Percentiles rank a stretch among this genome's conserved stretches.
Conservation (phyloP, 768 basidiomycete species). For the Amanita fuliginea region DNA sequence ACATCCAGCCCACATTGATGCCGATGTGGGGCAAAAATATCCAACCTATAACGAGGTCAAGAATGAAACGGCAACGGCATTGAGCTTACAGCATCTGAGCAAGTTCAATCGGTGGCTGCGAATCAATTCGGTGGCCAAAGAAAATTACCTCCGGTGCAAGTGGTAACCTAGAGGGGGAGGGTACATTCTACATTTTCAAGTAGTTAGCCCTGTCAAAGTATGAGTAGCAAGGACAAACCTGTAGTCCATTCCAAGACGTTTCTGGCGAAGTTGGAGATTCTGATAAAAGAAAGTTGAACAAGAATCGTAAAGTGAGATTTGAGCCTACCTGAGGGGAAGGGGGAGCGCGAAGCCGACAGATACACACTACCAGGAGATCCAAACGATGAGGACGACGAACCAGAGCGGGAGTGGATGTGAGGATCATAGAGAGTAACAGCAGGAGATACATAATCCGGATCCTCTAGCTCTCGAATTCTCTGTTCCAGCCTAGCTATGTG, state of each 20-base stretch:
- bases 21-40: constrained; percentile 66
- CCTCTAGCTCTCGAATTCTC: constrained; percentile 64
- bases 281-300: constrained; percentile 7
- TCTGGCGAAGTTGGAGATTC: constrained; percentile 41
- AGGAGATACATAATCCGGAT: constrained; percentile 58
- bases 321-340: constrained; percentile 41
- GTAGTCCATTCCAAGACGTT: constrained; percentile 29
- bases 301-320: background rate
- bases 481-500: constrained; percentile 65
- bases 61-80: constrained; percentile 3
- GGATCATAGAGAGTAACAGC: constrained; percentile 66
- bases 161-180: constrained; percentile 43
- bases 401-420: constrained; percentile 39
- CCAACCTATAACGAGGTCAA: constrained; percentile 33
- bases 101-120: constrained; percentile 45
- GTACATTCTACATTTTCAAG: constrained; percentile 20
- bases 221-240: background rate
- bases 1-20: constrained; percentile 67
- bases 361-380: constrained; percentile 42
- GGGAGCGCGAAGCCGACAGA: constrained; percentile 45
- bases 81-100: constrained; percentile 53
- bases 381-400: constrained; percentile 44
- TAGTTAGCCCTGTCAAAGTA: background rate
- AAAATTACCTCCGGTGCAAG: constrained; percentile 36
- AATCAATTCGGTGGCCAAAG: constrained; percentile 37